phyloP scores from a whole-genome alignment of 257 asterid genomes.

The Cruciata laevipes region DNA sequence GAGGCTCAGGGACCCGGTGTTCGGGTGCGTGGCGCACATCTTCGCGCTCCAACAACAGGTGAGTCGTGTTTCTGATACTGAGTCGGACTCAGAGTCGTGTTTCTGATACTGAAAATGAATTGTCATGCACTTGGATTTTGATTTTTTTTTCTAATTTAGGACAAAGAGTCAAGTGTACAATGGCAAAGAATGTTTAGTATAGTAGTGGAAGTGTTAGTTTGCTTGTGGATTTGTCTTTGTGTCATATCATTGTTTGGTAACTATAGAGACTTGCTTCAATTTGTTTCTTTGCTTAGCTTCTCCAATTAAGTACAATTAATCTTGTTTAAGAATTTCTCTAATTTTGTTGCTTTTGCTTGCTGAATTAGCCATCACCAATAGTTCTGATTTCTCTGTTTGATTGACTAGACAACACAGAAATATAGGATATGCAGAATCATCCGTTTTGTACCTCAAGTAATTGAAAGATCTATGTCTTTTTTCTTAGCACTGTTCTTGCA shows the following conservation, averaged over 20 bases:
- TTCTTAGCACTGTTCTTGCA: neutral
- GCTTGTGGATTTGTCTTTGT: slow-evolving; percentile 10
- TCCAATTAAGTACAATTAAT: slow-evolving; percentile 40
- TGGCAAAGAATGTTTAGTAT: neutral
- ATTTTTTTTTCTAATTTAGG: neutral
- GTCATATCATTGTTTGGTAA: slow-evolving; percentile 59
- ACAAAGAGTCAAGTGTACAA: slow-evolving; percentile 15
- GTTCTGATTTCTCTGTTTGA: too few relatives aligned
- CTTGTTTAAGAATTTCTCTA: neutral
- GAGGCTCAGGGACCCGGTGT: slow-evolving; percentile 81
- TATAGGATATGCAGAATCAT: neutral
- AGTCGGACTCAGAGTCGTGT: neutral
- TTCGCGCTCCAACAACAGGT: slow-evolving; percentile 95
- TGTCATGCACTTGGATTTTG: neutral
- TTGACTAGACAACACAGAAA: neutral
- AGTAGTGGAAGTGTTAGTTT: slow-evolving; percentile 1
- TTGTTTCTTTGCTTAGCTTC: slow-evolving; percentile 19
- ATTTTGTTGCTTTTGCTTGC: slow-evolving; percentile 23
- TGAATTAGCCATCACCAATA: slow-evolving; percentile 9
- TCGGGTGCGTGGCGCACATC: slow-evolving; percentile 86
- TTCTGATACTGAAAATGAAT: neutral
- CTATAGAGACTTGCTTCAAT: slow-evolving; percentile 23
- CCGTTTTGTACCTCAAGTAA: neutral
- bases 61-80: neutral
- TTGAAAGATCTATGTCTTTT: neutral